Base-by-base conservation (phyloP, 345 rosid genomes). In the Eucalyptus erythrocorys region DNA sequence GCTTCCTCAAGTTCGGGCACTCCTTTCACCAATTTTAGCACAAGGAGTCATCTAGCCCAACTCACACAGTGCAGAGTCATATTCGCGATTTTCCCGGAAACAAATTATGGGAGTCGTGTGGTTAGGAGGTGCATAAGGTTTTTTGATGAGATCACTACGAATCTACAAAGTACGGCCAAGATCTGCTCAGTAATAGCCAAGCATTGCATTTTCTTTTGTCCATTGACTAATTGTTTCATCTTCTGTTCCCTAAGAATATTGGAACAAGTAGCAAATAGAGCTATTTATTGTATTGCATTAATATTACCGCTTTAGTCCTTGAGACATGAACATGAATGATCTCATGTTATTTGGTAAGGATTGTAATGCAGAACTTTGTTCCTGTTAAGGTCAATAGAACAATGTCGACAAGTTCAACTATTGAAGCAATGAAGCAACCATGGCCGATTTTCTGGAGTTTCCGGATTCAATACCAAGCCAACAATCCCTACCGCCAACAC, bases 391-490 rank as follows among this genome's bases (percentile, higher is more conserved):
- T 57, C 53, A 57, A 26, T 26, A 24, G n/a, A 26, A 1, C 5
- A 57, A 57, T 26, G 64, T 57, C 6, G n/a, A 57, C 64, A 26
- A 57, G 64, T 57, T 57, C 6, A 10, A 57, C 30, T 57, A 57
- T 26, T 5, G 12, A 55, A 24, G 13, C 5, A 55, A 55, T 5
- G 61, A 55, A 55, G 6, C 27, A 24, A 55, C 27, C 64, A 10
- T 26, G 64, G 1, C 64, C 14, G 64, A 57, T 57, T 5, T 57
- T 57, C n/a, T 26, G 64, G 64, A 57, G 64, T 57, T 57, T 57
- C n/a, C 14, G 30, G 64, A 57, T 57, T 57, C 6, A 57, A 24
- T 5, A 57, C 13, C 5, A 10, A 4, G n/a, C 6, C 0, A 0
- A 57, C 27, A 26, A 10, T 26, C n/a, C 64, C 13, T 24, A 24